Conservation (phyloP, 495 filamentous ascomycete genomes). For the Baudoinia panamericana region DNA sequence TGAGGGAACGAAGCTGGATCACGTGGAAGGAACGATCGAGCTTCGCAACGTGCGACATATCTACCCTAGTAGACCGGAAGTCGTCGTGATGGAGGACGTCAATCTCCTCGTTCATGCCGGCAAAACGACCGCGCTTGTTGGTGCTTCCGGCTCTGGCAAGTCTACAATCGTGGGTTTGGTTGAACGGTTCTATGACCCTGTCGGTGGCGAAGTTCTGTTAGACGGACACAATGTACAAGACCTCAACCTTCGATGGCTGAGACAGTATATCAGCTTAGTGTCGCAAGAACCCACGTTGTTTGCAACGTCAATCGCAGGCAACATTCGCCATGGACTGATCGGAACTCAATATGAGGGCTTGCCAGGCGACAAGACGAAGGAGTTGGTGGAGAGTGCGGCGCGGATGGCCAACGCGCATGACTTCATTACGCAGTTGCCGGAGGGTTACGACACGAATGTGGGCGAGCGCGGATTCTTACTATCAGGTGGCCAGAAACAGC, state of each 20-base stretch:
- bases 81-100: conserved; percentile 72
- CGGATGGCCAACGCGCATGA: conserved; percentile 89
- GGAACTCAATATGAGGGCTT: conserved; percentile 65
- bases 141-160: conserved; percentile 81
- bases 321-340: conserved; percentile 78
- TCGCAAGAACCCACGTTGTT: conserved; percentile 79
- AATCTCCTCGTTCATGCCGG: conserved; percentile 68
- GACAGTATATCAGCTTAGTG: conserved; percentile 82
- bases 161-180: conserved; percentile 85
- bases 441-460: conserved; percentile 87
- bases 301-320: conserved; percentile 70
- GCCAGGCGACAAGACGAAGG: conserved; percentile 47
- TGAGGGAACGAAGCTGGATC: conserved; percentile 53
- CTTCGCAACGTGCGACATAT: conserved; percentile 78
- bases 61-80: conserved; percentile 85
- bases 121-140: conserved; percentile 75
- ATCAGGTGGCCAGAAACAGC: conserved; percentile 91
- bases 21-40: conserved; percentile 65
- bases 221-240: conserved; percentile 72
- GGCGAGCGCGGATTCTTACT: conserved; percentile 88
- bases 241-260: conserved; percentile 81
- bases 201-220: conserved; percentile 62
- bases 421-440: conserved; percentile 70
- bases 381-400: conserved; percentile 66
- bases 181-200: conserved; percentile 84